Base-by-base conservation (phyloP, 352 stramenopile species). In the Globisporangium parvum region DNA sequence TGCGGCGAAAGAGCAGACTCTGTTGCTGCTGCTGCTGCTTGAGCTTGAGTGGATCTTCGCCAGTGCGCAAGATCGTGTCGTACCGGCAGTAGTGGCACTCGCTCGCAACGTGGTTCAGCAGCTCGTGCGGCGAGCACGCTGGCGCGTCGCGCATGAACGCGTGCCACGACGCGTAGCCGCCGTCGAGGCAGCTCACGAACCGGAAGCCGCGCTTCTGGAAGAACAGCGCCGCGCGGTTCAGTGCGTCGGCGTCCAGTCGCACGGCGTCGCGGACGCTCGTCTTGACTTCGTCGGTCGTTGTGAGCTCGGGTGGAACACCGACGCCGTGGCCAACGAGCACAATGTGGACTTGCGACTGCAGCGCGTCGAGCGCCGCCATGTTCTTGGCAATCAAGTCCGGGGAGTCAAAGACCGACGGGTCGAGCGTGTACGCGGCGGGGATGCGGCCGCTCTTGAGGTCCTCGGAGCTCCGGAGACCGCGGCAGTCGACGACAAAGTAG, bases 191-290 rank as follows among this genome's bases (percentile, higher is more conserved):
- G 33, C 82, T 89, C 39, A 93, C 76, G 55, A 88, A 93, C n/a
- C 82, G 80, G 53, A 93, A 93, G 2, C 72, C 77, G 42, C 73
- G 73, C 60, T 93, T 93, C 63, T 93, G 82, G 62, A 93, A 93
- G 24, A 89, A 90, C 0, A 93, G 60, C 17, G 80, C 77, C 0
- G 82, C 82, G 33, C 84, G 80, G 59, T 93, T 93, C 20, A 93
- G 69, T 21, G 71, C 73, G 51, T 87, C 80, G 0, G 71, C 70
- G 24, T 93, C 82, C 20, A 80, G 60, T 33, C 77, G 77, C 24
- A 91, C 77, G 31, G 80, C 79, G 60, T 93, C 82, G 8, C 82
- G 82, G 23, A 93, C 73, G 37, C 74, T 88, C 2, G 80, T 87
- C 67, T 85, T 87, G 5, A 76, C 53, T 28, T 90, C 79, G 35